Evolutionary conservation across 148 eudicot genomes (phyloP).

Genomic region (Salicornia ramosissima): DNA sequence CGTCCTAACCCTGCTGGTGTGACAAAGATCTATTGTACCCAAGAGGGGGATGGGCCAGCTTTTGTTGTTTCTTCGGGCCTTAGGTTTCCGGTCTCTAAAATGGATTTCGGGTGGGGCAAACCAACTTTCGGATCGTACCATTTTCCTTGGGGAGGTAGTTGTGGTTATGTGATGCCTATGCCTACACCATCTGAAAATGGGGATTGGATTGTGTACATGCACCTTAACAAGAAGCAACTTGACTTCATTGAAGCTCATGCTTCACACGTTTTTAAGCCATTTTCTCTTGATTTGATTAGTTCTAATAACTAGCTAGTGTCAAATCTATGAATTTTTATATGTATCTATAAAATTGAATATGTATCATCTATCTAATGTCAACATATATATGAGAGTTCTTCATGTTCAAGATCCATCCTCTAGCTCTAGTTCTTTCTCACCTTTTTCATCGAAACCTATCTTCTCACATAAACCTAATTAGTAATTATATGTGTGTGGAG

Average conservation of each 20-base stretch:
- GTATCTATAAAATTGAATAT: too few relatives aligned
- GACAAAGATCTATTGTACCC: slow-evolving; percentile 38
- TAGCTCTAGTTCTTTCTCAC: too few relatives aligned
- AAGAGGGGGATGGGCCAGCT: slow-evolving; percentile 40
- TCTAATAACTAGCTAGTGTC: too few relatives aligned
- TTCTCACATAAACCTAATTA: too few relatives aligned
- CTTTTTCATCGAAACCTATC: too few relatives aligned
- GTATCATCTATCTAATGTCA: too few relatives aligned
- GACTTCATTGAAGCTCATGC: slow-evolving; percentile 47
- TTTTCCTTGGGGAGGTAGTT: slow-evolving; percentile 63
- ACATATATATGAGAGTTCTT: too few relatives aligned
- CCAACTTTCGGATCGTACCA: slow-evolving; percentile 64
- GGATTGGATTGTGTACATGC: slow-evolving; percentile 85
- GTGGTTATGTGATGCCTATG: slow-evolving; percentile 87
- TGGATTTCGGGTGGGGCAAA: slow-evolving; percentile 79
- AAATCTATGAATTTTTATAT: too few relatives aligned
- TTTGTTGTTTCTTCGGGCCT: slow-evolving; percentile 70
- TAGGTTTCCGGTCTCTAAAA: slow-evolving; percentile 42
- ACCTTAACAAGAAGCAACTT: slow-evolving; percentile 40
- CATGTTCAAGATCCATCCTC: too few relatives aligned
- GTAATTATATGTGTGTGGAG: too few relatives aligned
- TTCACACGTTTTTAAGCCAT: slow-evolving; percentile 40
- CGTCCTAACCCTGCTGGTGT: slow-evolving; percentile 50
- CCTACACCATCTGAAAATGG: slow-evolving; percentile 48
- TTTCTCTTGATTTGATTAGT: slow-evolving; percentile 23